A percentile compares a stretch with the other conserved stretches of the same genome.
Conservation (phyloP, 2,329 filamentous ascomycete genomes). For the Dactylellina cionopaga region DNA sequence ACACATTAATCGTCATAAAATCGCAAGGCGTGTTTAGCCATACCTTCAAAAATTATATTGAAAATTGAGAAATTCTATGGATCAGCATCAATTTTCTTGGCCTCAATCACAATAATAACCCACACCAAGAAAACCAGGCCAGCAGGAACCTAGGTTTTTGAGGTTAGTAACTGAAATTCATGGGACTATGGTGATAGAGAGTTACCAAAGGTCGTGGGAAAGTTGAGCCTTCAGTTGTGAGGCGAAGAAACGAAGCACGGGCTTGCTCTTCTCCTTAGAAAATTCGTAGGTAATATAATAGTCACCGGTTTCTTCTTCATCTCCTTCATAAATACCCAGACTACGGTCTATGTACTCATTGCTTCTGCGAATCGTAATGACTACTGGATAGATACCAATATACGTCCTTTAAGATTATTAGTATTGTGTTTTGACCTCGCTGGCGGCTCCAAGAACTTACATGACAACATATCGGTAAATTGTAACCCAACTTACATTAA, state of each 20-base stretch:
- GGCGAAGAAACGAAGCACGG: constrained; percentile 13
- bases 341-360: constrained; percentile 69
- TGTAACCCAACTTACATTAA: constrained; percentile 55
- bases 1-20: neutral
- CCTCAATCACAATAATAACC: constrained; percentile 53
- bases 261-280: constrained; percentile 18
- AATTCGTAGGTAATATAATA: constrained; percentile 53
- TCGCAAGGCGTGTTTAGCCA: neutral
- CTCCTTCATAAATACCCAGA: constrained; percentile 65
- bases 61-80: constrained; percentile 54
- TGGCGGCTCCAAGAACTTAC: constrained; percentile 56
- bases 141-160: constrained; percentile 20
- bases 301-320: constrained; percentile 48
- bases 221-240: constrained; percentile 27
- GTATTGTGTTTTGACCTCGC: neutral
- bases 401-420: constrained; percentile 63
- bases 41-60: constrained; percentile 55
- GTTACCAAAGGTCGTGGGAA: constrained; percentile 39
- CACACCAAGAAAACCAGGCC: constrained; percentile 43
- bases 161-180: neutral
- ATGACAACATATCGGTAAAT: constrained; percentile 66
- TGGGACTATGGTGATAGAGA: neutral
- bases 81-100: constrained; percentile 48
- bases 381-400: constrained; percentile 68
- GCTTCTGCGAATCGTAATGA: constrained; percentile 66